Conservation (phyloP, 257 asterid genomes). For the Mitragyna speciosa region DNA sequence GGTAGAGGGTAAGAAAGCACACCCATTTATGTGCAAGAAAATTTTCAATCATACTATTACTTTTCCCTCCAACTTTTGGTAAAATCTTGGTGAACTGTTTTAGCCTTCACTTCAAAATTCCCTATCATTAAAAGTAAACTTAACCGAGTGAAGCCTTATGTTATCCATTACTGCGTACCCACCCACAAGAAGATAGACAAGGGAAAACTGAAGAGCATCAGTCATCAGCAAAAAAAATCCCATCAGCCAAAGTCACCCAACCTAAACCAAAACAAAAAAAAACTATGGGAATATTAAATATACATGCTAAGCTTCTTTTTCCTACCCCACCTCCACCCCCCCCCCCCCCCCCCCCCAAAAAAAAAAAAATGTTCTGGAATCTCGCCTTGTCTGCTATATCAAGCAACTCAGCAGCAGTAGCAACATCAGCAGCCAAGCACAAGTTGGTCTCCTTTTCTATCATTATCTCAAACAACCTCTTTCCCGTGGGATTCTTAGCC, state of each 20-base stretch:
- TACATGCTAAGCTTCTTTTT: no score
- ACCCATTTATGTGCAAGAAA: neutral
- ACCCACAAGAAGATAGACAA: no score
- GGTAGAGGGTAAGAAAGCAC: neutral
- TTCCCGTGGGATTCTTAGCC: constrained; percentile 84
- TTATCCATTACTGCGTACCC: no score
- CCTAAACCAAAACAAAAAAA: neutral
- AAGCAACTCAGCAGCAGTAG: constrained; percentile 88
- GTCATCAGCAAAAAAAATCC: neutral
- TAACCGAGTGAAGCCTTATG: no score
- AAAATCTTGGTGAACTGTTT: neutral
- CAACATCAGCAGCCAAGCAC: constrained; percentile 97
- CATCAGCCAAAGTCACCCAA: no score
- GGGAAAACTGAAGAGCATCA: neutral
- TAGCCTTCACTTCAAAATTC: no score
- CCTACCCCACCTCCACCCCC: no score
- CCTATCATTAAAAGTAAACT: no score
- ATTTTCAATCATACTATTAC: neutral
- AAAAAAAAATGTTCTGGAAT: neutral
- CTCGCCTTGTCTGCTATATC: constrained; percentile 86
- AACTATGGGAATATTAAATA: neutral
- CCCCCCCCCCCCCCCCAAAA: no score
- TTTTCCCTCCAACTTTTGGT: neutral
- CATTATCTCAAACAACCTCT: constrained; percentile 90
- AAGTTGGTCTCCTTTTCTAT: constrained; percentile 74